A percentile compares a stretch with the other conserved stretches of the same genome.
phyloP scores from a whole-genome alignment of 192 early-diverging fungal genomes.

The Chytriomyces sp. region DNA sequence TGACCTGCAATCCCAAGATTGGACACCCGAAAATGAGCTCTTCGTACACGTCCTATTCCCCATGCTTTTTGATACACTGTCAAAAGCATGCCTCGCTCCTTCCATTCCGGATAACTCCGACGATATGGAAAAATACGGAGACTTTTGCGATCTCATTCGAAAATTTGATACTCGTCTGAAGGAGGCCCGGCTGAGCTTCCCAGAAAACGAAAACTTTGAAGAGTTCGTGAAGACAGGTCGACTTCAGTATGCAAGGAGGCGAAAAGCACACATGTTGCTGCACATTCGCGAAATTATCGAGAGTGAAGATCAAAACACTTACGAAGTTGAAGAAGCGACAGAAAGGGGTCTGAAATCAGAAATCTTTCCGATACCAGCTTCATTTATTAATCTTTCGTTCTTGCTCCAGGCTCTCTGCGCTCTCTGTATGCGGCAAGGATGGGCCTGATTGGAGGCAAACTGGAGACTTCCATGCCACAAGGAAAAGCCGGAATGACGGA shows the following conservation, averaged over 20 bases:
- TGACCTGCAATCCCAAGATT: neutral
- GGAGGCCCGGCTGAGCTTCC: neutral
- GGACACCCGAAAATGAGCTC: slow-evolving; percentile 21
- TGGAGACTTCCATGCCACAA: neutral
- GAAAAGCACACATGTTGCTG: slow-evolving; percentile 27
- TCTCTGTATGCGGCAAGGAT: slow-evolving; percentile 17
- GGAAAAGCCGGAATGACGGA: slow-evolving; percentile 14
- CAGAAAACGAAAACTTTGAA: neutral
- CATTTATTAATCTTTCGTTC: neutral
- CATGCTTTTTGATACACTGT: neutral
- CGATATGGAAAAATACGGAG: neutral
- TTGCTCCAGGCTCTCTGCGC: slow-evolving; percentile 10
- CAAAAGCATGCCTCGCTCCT: neutral
- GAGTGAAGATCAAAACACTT: slow-evolving; percentile 44
- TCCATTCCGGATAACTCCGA: slow-evolving; percentile 24
- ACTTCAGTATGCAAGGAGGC: slow-evolving; percentile 15
- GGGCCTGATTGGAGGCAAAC: slow-evolving; percentile 3
- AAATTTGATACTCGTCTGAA: slow-evolving; percentile 5
- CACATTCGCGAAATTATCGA: slow-evolving; percentile 39
- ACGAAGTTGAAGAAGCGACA: slow-evolving; percentile 40
- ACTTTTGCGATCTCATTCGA: slow-evolving; percentile 5
- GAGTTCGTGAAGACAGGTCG: slow-evolving; percentile 13
- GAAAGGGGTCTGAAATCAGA: slow-evolving; percentile 22
- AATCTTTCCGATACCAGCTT: no score
- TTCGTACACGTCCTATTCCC: slow-evolving; percentile 9